Evolutionary conservation across 176 grass and related monocot genomes (phyloP).

Genomic region (Avena insularis): DNA sequence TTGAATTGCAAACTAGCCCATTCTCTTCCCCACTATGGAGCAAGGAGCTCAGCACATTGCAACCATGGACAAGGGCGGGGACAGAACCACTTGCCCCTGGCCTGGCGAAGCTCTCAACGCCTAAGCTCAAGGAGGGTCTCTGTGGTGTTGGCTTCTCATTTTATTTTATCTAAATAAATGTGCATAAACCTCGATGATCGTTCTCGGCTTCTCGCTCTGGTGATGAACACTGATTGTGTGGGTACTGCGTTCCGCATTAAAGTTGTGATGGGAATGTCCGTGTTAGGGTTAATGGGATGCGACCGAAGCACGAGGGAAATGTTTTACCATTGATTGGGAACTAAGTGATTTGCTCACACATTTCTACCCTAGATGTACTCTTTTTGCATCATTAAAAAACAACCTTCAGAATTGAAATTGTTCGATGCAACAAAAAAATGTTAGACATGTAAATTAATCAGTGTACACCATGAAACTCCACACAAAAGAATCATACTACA

Average conservation of each 20-base stretch:
- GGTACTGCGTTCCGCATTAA: constrained; percentile 16
- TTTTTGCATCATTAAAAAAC: background rate
- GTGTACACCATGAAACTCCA: too few species aligned
- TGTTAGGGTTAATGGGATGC: background rate
- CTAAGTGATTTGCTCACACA: too few species aligned
- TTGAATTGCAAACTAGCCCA: too few species aligned
- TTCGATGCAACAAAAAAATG: background rate
- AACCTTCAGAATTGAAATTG: too few species aligned
- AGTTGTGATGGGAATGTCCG: constrained; percentile 19
- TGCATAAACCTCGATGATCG: background rate
- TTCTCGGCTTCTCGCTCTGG: background rate
- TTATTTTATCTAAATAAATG: constrained; percentile 22
- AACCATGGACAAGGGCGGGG: too few species aligned
- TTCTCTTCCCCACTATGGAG: too few species aligned
- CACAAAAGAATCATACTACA: background rate
- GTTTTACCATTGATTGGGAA: too few species aligned
- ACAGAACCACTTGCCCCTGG: too few species aligned
- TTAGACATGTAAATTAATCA: background rate
- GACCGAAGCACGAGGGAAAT: too few species aligned
- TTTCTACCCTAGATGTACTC: background rate
- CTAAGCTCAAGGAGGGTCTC: too few species aligned
- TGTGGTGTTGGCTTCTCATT: background rate
- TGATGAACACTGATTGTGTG: background rate
- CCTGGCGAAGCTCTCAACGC: too few species aligned
- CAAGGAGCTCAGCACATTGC: too few species aligned